Base-by-base conservation (phyloP, 305 asterid genomes). In the Fraxinus greggii region DNA sequence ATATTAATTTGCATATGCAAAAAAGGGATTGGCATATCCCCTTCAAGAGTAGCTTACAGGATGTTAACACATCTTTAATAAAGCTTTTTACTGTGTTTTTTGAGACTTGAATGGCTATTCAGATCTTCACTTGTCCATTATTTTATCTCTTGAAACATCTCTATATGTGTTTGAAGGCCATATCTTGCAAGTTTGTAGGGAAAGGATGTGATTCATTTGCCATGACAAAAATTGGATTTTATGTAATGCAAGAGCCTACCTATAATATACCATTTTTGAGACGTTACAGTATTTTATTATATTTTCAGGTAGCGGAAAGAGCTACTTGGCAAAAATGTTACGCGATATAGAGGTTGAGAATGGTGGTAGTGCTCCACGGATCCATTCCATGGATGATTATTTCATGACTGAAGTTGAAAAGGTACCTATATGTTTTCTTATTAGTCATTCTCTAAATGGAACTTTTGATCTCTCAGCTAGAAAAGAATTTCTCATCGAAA, bases 371-470 rank as follows among this genome's bases (percentile, higher is more conserved):
- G 98, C 95, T 78, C 98, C 98, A 63, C 89, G 99, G 67, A 93
- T 96, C 79, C 95, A 94, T 88, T 93, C 99, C 59, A 94, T 94
- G 92, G 98, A 96, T 89, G 99, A 96, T 78, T 96, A 96, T 91
- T 96, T 96, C 90, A 96, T 94, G 98, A 90, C 94, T 73, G 99
- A 96, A 93, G 97, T 94, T 86, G 98, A 93, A 87, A 94, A 93
- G 98, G 97, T 94, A 75, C 45, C 82, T 81, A 4, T 61, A 73
- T 78, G 76, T 84, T 74, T 61, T 63, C 79, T 33, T 17, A 17
- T 78, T 63, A 84, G 65, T 59, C 13, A 65, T 51, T 35, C 33
- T 77, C 31, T 65, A 31, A 67, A 33, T 3, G 63, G 33, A 81
- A 63, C 51, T 77, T 24, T 77, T 67, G 38, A 67, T 67, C 38